Base-by-base conservation (phyloP, 2,329 filamentous ascomycete species). In the Penicillium sp. region DNA sequence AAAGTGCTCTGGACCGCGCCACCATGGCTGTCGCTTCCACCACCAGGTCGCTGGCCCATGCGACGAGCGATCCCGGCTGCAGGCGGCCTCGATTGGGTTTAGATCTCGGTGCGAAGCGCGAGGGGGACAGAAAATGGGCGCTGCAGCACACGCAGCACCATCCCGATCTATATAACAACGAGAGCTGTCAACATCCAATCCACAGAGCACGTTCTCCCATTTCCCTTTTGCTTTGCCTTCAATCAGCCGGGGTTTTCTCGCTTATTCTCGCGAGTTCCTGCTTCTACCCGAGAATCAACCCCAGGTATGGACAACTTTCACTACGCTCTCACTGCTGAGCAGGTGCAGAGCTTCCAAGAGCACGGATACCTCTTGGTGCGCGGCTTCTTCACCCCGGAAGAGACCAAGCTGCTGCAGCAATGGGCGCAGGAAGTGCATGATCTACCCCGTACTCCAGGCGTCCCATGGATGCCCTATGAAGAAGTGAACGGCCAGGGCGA, bases 391-490 rank as follows among this genome's bases (percentile, higher is more conserved):
- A 62, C 54, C 6, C 2, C 47, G 2, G 19, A 56, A 1, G 71
- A 74, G 49, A 61, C 65, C 9, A 41, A 44, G 14, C 24, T 46
- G 4, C 58, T 71, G 2, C 68, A 72, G 41, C 43, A 63, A 58
- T 77, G 75, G 75, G 65, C 73, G 3, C 70, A 73, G 50, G 72
- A 75, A 59, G 69, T 75, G 3, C 69, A 76, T 54, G 71, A 73
- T 58, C 65, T 75, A 36, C 73, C 74, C 3, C 67, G 65, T 11
- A 70, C 66, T 5, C 41, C 63, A 1, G 67, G 65, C 62, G 68
- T 60, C n/a, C 55, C 63, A 10, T 71, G 68, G 59, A 75, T 77
- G 68, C 73, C 73, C 1, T 76, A 75, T 50, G 68, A 76, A 59
- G 71, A 75, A 59, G 67, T 75, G 14, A 74, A 75, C 49, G 60